A percentile compares a stretch with the other conserved stretches of the same genome.
phyloP scores from a whole-genome alignment of 345 rosid genomes.

The Populus simonii region DNA sequence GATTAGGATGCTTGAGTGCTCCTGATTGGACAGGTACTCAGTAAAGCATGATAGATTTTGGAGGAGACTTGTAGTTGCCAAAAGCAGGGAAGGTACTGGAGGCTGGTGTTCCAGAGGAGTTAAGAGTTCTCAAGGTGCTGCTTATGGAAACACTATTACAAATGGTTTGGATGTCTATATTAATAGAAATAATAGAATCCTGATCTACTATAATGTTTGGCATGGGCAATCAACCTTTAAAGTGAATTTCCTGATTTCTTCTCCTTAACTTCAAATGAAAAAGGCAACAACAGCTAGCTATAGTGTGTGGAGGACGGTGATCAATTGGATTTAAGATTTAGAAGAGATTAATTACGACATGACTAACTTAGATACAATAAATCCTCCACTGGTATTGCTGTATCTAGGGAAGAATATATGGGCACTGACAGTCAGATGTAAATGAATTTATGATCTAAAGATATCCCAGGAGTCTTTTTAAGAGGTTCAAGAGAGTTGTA shows the following conservation, averaged over 20 bases:
- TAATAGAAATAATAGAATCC: neutral
- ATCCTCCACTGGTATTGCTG: neutral
- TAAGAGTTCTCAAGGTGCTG: neutral
- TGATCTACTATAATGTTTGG: neutral
- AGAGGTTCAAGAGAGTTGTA: neutral
- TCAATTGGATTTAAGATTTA: neutral
- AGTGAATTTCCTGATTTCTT: neutral
- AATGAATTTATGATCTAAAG: neutral
- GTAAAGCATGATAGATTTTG: neutral
- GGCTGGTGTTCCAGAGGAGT: neutral
- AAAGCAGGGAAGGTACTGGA: neutral
- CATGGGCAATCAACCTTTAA: neutral
- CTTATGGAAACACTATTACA: neutral
- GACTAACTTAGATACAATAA: neutral
- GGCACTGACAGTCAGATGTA: neutral
- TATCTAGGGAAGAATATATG: neutral
- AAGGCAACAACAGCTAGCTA: neutral
- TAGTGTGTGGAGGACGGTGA: neutral
- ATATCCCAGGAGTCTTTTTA: neutral
- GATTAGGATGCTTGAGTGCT: neutral
- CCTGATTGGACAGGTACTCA: neutral
- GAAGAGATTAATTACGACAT: neutral
- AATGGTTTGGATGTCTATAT: neutral
- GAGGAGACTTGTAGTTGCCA: neutral
- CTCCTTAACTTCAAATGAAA: neutral